These are phyloP conservation scores for Exophiala lecanii-corni DNA, from an alignment of 2,329 filamentous ascomycete genomes.

Conservation along the genomic window DNA sequence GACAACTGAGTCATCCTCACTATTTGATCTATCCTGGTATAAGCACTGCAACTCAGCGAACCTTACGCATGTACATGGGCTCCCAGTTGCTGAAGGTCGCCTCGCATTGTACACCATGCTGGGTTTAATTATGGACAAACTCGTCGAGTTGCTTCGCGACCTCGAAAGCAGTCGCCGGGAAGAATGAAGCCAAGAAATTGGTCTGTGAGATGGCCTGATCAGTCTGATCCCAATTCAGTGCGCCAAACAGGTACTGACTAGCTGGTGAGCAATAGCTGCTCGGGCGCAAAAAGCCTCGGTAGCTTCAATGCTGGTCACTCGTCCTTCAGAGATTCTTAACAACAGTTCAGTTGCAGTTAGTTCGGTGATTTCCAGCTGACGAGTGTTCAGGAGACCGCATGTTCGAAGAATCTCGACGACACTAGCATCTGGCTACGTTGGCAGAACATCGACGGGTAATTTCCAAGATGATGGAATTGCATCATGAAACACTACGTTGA, in stretches of 20 bases:
- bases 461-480: constrained; percentile 14
- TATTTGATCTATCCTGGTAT: too few species aligned
- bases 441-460: constrained; percentile 6
- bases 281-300: constrained; percentile 52
- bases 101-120: too few species aligned
- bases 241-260: constrained; percentile 7
- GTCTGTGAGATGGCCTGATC: constrained; percentile 3
- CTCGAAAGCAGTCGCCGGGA: constrained; percentile 46
- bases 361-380: constrained; percentile 48
- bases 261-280: constrained; percentile 44
- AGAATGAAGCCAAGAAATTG: constrained; percentile 48
- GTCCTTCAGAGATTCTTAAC: constrained; percentile 39
- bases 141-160: constrained; percentile 45
- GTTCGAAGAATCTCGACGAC: constrained; percentile 11
- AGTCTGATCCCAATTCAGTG: background rate
- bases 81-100: too few species aligned
- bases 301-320: constrained; percentile 42
- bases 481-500: too few species aligned
- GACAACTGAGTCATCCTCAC: too few species aligned
- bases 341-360: constrained; percentile 42
- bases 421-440: background rate
- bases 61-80: too few species aligned
- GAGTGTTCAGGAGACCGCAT: constrained; percentile 12
- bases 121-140: too few species aligned
- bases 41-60: too few species aligned